Evolutionary conservation across 2,329 filamentous ascomycete genomes (phyloP).

Genomic region (Aspergillus tanneri): DNA sequence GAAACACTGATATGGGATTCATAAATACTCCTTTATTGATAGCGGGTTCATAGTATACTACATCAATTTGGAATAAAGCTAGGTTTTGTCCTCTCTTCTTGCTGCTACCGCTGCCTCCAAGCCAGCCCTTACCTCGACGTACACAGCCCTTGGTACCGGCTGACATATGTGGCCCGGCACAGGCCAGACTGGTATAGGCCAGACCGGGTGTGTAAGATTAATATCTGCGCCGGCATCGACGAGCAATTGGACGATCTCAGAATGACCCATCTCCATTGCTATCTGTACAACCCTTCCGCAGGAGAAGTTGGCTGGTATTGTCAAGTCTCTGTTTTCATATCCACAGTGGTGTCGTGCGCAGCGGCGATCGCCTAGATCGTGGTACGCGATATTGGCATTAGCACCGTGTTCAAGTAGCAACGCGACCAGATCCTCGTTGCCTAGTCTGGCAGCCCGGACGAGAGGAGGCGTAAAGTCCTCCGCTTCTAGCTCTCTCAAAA

Average conservation of each 20-base stretch:
- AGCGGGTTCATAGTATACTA: no score
- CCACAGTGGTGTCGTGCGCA: not conserved
- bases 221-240: not conserved
- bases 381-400: conserved; percentile 6
- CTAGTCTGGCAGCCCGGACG: conserved; percentile 5
- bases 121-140: conserved; percentile 6
- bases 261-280: conserved; percentile 16
- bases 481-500: not conserved
- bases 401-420: conserved; percentile 6
- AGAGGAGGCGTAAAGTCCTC: conserved; percentile 7
- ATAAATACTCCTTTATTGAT: no score
- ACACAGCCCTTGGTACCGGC: conserved; percentile 7
- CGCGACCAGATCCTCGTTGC: not conserved
- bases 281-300: conserved; percentile 19
- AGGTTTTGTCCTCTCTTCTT: no score
- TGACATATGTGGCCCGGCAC: conserved; percentile 4
- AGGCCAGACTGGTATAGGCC: not conserved
- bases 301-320: conserved; percentile 13
- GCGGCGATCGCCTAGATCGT: not conserved
- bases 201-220: conserved; percentile 3
- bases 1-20: no score
- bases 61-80: no score
- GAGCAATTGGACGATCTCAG: not conserved
- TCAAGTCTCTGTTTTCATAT: conserved; percentile 12
- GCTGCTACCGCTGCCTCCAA: no score